Evolutionary conservation across 257 asterid species (phyloP).

Genomic region (Striga asiatica): DNA sequence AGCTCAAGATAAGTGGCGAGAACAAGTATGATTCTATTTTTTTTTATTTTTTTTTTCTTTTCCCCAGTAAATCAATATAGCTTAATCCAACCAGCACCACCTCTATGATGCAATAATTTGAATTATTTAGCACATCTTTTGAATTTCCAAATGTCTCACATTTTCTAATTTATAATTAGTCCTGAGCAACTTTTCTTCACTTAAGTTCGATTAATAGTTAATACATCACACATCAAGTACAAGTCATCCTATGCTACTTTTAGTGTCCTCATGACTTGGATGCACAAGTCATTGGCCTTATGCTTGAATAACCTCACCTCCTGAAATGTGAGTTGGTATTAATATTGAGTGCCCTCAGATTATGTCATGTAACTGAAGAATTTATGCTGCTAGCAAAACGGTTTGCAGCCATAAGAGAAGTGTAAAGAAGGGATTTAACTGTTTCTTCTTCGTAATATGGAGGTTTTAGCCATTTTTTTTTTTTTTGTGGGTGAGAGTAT

Average conservation of each 20-base stretch:
- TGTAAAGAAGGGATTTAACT: neutral
- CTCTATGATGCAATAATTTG: too few relatives aligned
- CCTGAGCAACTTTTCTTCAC: neutral
- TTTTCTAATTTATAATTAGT: too few relatives aligned
- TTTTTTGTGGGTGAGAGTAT: too few relatives aligned
- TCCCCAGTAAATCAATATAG: neutral
- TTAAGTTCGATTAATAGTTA: too few relatives aligned
- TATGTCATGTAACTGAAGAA: neutral
- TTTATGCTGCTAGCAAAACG: neutral
- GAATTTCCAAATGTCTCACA: neutral
- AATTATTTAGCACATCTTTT: too few relatives aligned
- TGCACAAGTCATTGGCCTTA: too few relatives aligned
- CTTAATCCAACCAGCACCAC: too few relatives aligned
- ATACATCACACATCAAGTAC: too few relatives aligned
- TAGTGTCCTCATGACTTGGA: too few relatives aligned
- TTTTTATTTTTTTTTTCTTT: neutral
- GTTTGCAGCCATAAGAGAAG: neutral
- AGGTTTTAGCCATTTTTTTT: neutral
- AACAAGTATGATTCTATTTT: neutral
- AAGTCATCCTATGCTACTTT: neutral
- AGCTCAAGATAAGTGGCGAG: neutral
- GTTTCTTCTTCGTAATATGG: conserved; percentile 1
- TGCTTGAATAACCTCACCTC: too few relatives aligned
- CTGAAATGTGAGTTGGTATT: neutral
- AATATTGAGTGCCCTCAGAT: neutral